Conservation (phyloP, 805 yeast genomes). For the Pichia phayaonensis region DNA sequence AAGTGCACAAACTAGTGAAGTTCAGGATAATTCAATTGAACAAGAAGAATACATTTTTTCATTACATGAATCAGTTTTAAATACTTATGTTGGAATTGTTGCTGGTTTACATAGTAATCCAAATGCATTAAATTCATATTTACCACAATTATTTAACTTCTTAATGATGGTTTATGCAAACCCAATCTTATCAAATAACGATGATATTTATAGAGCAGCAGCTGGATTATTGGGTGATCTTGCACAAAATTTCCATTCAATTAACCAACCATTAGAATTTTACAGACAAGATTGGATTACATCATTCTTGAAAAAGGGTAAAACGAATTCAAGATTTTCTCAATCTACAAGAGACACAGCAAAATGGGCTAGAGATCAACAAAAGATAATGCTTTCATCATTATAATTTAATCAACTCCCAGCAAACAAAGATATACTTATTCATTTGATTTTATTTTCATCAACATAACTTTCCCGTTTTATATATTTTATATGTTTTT, state of each 20-base stretch:
- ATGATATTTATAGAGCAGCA: slow-evolving; percentile 70
- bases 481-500: background rate
- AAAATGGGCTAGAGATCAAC: slow-evolving; percentile 93
- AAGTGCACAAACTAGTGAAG: slow-evolving; percentile 50
- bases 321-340: slow-evolving; percentile 53
- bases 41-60: slow-evolving; percentile 65
- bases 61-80: slow-evolving; percentile 84
- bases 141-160: slow-evolving; percentile 64
- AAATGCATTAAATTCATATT: slow-evolving; percentile 53
- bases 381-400: slow-evolving; percentile 29
- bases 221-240: slow-evolving; percentile 92
- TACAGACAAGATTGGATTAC: slow-evolving; percentile 75
- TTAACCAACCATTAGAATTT: slow-evolving; percentile 61
- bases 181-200: slow-evolving; percentile 51
- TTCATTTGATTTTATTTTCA: background rate
- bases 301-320: slow-evolving; percentile 65
- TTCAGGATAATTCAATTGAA: slow-evolving; percentile 65
- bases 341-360: slow-evolving; percentile 83
- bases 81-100: slow-evolving; percentile 91
- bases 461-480: background rate
- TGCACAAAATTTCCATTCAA: slow-evolving; percentile 68
- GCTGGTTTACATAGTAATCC: slow-evolving; percentile 78
- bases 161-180: slow-evolving; percentile 54
- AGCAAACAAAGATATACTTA: background rate
- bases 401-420: slow-evolving; percentile 1